Evolutionary conservation across 495 filamentous ascomycete species (phyloP).

Genomic region (Aspergillus saccharolyticus): DNA sequence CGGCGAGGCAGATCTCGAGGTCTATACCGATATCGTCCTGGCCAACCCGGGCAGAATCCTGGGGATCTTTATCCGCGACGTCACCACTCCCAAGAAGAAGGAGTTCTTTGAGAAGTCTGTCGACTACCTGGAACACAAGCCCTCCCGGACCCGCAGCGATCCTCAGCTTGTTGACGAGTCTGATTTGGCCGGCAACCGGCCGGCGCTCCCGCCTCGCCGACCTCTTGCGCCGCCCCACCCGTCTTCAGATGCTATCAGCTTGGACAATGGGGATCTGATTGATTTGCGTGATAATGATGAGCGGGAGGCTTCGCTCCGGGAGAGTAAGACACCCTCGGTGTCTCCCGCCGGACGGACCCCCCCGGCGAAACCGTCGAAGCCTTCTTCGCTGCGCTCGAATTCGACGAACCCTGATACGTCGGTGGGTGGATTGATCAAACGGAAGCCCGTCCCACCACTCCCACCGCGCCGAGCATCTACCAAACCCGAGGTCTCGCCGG

Average conservation of each 20-base stretch:
- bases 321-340: conserved; percentile 17
- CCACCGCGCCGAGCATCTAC: conserved; percentile 36
- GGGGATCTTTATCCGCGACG: conserved; percentile 87
- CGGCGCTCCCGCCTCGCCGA: conserved; percentile 35
- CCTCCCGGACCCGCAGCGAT: conserved; percentile 25
- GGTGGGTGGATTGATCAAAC: conserved; percentile 24
- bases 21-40: conserved; percentile 88
- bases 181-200: conserved; percentile 27
- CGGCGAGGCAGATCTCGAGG: conserved; percentile 93
- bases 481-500: conserved; percentile 19
- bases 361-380: conserved; percentile 63
- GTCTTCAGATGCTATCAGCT: conserved; percentile 22
- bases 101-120: conserved; percentile 75
- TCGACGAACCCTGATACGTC: conserved; percentile 19
- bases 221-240: conserved; percentile 17
- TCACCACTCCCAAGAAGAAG: conserved; percentile 67
- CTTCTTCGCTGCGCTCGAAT: conserved; percentile 53
- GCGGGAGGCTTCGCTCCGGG: conserved; percentile 6
- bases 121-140: conserved; percentile 24
- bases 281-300: conserved; percentile 54
- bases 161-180: conserved; percentile 26
- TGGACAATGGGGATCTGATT: conserved; percentile 55
- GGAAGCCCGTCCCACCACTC: conserved; percentile 42
- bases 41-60: conserved; percentile 78
- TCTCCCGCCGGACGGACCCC: conserved; percentile 25